These are phyloP conservation scores for Wallacemonas sp. DNA, from an alignment of 208 protist genomes.

Conservation along the genomic window DNA sequence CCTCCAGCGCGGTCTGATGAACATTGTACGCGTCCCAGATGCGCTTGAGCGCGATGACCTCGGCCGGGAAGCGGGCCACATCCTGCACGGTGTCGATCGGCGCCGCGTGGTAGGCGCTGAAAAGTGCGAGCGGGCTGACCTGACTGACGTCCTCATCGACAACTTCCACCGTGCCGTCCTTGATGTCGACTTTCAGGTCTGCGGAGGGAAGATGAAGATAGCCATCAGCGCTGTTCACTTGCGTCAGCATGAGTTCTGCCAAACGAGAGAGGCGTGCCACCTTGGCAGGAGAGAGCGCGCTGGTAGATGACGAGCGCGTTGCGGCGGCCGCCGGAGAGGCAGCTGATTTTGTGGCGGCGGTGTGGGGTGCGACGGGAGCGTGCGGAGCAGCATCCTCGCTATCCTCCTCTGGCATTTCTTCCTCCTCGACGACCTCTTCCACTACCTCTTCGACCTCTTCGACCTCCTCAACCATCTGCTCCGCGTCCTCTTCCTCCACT, in stretches of 20 bases:
- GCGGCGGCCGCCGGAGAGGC: not conserved
- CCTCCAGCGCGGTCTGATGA: conserved; percentile 67
- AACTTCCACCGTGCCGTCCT: conserved; percentile 55
- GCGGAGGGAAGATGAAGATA: conserved; percentile 59
- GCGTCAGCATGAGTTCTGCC: conserved; percentile 74
- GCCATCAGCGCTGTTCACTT: conserved; percentile 85
- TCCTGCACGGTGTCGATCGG: conserved; percentile 37
- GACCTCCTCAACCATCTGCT: conserved; percentile 20
- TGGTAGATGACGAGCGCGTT: not conserved
- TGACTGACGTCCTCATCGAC: conserved; percentile 73
- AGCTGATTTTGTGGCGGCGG: not conserved
- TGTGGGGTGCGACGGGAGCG: too few species aligned
- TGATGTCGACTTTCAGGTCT: conserved; percentile 54
- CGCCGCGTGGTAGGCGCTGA: conserved; percentile 61
- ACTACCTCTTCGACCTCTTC: conserved; percentile 30
- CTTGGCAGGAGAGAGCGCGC: not conserved
- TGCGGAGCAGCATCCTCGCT: conserved; percentile 2
- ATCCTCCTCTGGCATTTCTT: conserved; percentile 12
- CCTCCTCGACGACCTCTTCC: conserved; percentile 16
- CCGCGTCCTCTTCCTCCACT: conserved; percentile 13
- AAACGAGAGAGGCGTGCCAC: conserved; percentile 38
- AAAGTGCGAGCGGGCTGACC: conserved; percentile 78
- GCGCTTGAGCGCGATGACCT: conserved; percentile 62
- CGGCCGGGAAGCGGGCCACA: conserved; percentile 10
- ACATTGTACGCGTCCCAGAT: conserved; percentile 72